Conservation (phyloP, 1,139 yeast species). For the Debaryomycetaceae sp. region DNA sequence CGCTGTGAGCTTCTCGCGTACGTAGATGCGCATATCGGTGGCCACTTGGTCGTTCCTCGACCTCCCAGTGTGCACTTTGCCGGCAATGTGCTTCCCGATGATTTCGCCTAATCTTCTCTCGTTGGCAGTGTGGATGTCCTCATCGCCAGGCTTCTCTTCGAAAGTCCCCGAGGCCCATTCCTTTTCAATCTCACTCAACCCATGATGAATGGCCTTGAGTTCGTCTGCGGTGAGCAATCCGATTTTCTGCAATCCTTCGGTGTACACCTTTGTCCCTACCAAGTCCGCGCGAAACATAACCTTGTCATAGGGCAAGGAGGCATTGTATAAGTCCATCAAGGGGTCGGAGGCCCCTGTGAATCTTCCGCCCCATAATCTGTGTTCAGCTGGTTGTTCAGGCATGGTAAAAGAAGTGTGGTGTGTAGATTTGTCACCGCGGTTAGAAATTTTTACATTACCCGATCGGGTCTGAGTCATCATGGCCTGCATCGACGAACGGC, state of each 20-base stretch:
- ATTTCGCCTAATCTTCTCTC: conserved; percentile 96
- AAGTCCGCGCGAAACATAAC: conserved; percentile 92
- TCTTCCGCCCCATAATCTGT: conserved; percentile 97
- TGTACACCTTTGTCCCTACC: conserved; percentile 90
- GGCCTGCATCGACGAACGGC: conserved; percentile 9
- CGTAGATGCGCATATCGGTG: conserved; percentile 93
- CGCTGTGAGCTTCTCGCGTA: conserved; percentile 68
- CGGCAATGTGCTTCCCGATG: conserved; percentile 89
- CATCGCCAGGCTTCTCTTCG: conserved; percentile 88
- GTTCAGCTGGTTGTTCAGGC: conserved; percentile 46
- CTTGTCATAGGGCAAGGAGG: conserved; percentile 92
- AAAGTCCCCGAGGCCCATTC: conserved; percentile 82
- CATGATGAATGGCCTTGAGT: conserved; percentile 72
- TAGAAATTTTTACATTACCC: conserved; percentile 19
- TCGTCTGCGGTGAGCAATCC: conserved; percentile 73
- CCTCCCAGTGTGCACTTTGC: conserved; percentile 97
- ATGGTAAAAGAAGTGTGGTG: conserved; percentile 11
- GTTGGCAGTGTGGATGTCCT: conserved; percentile 97
- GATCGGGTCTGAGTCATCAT: conserved; percentile 13
- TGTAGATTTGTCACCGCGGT: conserved; percentile 35
- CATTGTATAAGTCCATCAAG: conserved; percentile 93
- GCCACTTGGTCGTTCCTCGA: conserved; percentile 98
- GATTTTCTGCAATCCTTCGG: conserved; percentile 76
- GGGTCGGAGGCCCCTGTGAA: conserved; percentile 98
- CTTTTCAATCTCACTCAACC: conserved; percentile 60